These are phyloP conservation scores for Cystoisospora suis DNA, from an alignment of 169 alveolate genomes.

Conservation along the genomic window DNA sequence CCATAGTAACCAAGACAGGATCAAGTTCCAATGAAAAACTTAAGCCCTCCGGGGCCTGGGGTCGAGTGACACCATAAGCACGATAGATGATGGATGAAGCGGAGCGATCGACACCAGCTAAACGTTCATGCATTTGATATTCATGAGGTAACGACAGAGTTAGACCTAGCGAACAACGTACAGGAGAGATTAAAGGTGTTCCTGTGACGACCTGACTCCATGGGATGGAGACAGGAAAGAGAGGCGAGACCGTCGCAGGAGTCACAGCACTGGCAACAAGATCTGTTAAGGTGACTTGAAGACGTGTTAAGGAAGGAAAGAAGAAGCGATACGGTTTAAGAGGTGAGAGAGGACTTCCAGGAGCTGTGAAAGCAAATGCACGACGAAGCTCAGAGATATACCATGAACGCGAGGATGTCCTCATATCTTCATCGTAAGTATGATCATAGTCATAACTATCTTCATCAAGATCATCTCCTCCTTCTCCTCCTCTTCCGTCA, in stretches of 20 bases:
- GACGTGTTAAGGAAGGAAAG: conserved; percentile 36
- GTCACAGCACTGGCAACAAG: conserved; percentile 37
- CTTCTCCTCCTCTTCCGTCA: no score
- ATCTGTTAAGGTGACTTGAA: not conserved
- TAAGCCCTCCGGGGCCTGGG: conserved; percentile 37
- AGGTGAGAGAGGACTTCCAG: conserved; percentile 9
- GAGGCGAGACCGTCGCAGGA: conserved; percentile 33
- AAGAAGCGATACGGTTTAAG: not conserved
- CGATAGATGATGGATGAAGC: conserved; percentile 23
- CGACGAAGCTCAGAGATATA: not conserved
- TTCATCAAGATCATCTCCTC: no score
- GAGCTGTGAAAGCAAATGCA: not conserved
- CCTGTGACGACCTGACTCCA: conserved; percentile 37
- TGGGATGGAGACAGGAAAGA: conserved; percentile 33
- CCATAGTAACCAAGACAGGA: conserved; percentile 46
- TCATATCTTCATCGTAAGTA: no score
- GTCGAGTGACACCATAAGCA: conserved; percentile 24
- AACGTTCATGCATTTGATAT: conserved; percentile 13
- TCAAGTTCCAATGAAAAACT: not conserved
- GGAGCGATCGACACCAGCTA: conserved; percentile 22
- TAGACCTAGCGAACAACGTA: not conserved
- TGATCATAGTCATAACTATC: no score
- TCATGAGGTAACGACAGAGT: conserved; percentile 27
- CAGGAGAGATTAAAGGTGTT: conserved; percentile 50
- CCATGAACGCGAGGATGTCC: no score